These are phyloP conservation scores for Astragalus membranaceus DNA, from an alignment of 306 rosid genomes.

Conservation along the genomic window DNA sequence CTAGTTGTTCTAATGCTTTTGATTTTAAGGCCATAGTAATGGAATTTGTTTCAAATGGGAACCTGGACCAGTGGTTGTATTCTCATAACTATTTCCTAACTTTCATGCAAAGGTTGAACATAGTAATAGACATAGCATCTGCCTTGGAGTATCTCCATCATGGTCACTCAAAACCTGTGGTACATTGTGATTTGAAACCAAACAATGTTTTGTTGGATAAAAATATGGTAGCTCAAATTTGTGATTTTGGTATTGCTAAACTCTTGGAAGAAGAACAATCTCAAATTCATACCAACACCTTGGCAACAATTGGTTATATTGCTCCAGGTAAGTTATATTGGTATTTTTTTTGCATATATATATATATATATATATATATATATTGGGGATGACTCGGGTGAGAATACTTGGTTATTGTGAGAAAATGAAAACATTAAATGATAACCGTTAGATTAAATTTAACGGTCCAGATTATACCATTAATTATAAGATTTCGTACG, in stretches of 20 bases:
- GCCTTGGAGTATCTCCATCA: constrained; percentile 40
- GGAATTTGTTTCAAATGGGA: constrained; percentile 19
- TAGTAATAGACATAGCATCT: constrained; percentile 23
- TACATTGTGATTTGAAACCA: constrained; percentile 45
- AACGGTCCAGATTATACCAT: too few species aligned
- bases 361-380: too few species aligned
- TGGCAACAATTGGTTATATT: constrained; percentile 44
- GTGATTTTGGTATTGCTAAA: constrained; percentile 35
- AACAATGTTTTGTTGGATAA: constrained; percentile 35
- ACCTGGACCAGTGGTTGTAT: constrained; percentile 18
- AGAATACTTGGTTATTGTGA: too few species aligned
- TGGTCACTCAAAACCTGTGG: constrained; percentile 13
- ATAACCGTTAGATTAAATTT: too few species aligned
- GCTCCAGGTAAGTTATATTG: constrained; percentile 28
- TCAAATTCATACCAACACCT: constrained; percentile 18
- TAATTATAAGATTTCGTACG: too few species aligned
- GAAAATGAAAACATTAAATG: too few species aligned
- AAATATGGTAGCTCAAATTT: constrained; percentile 32
- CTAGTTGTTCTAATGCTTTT: constrained; percentile 10
- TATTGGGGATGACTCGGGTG: too few species aligned
- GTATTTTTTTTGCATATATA: too few species aligned
- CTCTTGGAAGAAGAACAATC: constrained; percentile 33
- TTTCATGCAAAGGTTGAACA: constrained; percentile 12
- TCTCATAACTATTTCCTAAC: background rate
- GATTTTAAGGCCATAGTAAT: constrained; percentile 22